A percentile compares a stretch with the other conserved stretches of the same genome.
phyloP scores from a whole-genome alignment of 768 basidiomycete species.

The Serendipita sp. region DNA sequence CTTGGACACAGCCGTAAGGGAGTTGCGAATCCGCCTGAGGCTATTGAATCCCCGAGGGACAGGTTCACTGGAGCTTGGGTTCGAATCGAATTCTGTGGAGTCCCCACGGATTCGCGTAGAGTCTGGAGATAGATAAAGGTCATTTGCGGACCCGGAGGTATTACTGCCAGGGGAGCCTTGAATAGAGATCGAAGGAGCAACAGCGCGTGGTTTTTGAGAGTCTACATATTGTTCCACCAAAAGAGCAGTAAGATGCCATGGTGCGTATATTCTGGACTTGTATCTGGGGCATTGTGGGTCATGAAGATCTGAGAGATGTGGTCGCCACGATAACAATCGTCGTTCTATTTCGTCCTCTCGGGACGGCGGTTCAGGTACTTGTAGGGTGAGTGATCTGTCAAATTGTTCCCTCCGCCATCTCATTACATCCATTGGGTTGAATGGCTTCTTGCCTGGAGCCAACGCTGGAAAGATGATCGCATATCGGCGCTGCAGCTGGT shows the following conservation, averaged over 20 bases:
- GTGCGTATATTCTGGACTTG: not conserved
- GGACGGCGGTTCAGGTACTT: not conserved
- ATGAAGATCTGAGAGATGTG: not conserved
- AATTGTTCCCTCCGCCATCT: not conserved
- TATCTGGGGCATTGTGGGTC: not conserved
- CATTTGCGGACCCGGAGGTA: not conserved
- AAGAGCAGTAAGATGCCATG: not conserved
- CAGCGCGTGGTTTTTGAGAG: not conserved
- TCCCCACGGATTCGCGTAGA: not conserved
- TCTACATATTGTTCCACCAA: not conserved
- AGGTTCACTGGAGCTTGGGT: not conserved
- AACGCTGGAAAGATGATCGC: not conserved
- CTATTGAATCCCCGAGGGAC: not conserved
- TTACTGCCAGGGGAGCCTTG: not conserved
- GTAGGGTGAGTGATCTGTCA: not conserved
- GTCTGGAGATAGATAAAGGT: not conserved
- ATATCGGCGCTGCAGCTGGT: constrained; percentile 1
- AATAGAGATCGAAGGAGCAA: not conserved
- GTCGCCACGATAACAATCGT: not conserved
- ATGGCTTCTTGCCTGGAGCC: not conserved
- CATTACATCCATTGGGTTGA: not conserved
- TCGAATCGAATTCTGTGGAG: not conserved
- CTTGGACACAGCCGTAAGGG: not conserved
- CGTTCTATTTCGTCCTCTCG: constrained; percentile 1
- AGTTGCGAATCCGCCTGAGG: not conserved